Evolutionary conservation across 1,284 basidiomycete genomes (phyloP).

Genomic region (Pseudozyma pruni): DNA sequence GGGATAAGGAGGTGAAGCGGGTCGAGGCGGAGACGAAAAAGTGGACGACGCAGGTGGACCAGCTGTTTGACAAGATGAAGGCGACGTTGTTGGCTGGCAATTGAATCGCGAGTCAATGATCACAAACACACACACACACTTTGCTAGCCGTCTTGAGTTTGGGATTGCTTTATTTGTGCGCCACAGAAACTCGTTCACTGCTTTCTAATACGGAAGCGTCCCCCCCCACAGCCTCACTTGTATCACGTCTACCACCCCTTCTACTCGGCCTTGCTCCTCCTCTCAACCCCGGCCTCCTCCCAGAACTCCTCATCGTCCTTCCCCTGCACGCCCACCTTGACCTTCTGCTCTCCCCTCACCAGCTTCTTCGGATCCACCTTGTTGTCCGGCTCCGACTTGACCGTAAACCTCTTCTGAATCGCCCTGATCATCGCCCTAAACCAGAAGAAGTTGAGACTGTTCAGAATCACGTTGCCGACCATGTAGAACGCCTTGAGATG

Average conservation of each 20-base stretch:
- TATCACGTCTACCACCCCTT: constrained; percentile 3
- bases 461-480: constrained; percentile 55
- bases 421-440: constrained; percentile 68
- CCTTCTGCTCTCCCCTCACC: constrained; percentile 46
- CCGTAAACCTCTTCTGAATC: constrained; percentile 64
- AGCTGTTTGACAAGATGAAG: constrained; percentile 59
- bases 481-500: constrained; percentile 51
- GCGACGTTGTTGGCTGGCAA: constrained; percentile 27
- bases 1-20: constrained; percentile 53
- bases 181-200: no score
- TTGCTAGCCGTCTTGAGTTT: no score
- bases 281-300: constrained; percentile 47
- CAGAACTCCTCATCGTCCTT: constrained; percentile 54
- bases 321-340: constrained; percentile 46
- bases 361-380: constrained; percentile 47
- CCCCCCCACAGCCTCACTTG: no score
- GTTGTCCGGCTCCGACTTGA: constrained; percentile 23
- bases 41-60: constrained; percentile 46
- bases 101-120: neutral
- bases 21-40: constrained; percentile 60
- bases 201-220: no score
- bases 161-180: no score
- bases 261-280: constrained; percentile 32
- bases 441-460: constrained; percentile 68
- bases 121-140: no score